Evolutionary conservation across 2,329 filamentous ascomycete genomes (phyloP).

Genomic region (Aspergillus felis): DNA sequence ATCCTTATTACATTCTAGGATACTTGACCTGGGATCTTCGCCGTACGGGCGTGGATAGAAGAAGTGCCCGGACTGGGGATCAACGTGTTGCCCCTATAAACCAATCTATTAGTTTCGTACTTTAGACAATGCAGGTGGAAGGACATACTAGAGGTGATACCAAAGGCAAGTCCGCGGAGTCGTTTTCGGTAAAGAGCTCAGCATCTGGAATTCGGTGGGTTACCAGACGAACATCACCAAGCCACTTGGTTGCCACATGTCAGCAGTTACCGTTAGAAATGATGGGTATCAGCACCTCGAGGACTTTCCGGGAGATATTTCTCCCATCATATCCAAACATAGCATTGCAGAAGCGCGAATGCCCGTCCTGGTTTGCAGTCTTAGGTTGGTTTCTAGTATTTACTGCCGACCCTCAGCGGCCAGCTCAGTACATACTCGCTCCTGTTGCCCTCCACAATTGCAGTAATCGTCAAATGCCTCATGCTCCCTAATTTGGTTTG

Average conservation of each 20-base stretch:
- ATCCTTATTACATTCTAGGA: background rate
- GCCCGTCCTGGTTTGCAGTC: background rate
- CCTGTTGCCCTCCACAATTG: background rate
- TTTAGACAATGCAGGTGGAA: too few relatives aligned
- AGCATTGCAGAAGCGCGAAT: background rate
- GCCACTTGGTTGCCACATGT: background rate
- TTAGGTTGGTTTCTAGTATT: background rate
- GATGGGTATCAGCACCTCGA: background rate
- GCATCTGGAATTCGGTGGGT: too few relatives aligned
- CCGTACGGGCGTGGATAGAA: background rate
- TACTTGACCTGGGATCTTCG: background rate
- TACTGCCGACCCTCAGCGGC: too few relatives aligned
- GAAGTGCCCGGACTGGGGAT: background rate
- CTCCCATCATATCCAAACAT: background rate
- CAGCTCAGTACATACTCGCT: background rate
- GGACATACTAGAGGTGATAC: too few relatives aligned
- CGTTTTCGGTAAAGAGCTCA: too few relatives aligned
- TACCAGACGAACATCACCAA: background rate
- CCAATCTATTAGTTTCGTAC: too few relatives aligned
- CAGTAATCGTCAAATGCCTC: background rate
- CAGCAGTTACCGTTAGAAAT: background rate
- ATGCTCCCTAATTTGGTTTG: background rate
- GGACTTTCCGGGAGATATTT: background rate
- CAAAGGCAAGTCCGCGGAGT: too few relatives aligned
- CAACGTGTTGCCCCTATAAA: too few relatives aligned